Conservation (phyloP, 2,329 filamentous ascomycete species). For the Ophiognomonia clavigignenti-juglandacearum region DNA sequence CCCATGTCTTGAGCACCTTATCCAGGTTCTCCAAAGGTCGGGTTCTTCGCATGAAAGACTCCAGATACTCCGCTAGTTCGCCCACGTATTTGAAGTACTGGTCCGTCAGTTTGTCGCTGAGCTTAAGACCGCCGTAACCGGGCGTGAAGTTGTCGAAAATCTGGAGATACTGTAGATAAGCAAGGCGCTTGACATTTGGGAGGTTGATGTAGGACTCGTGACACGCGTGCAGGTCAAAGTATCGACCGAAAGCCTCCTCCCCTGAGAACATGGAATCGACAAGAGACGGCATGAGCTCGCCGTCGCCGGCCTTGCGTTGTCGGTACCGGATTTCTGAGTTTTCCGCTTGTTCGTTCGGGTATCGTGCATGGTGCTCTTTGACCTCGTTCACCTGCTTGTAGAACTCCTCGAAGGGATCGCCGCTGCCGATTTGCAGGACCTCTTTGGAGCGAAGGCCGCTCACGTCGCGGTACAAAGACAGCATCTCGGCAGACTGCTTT, state of each 20-base stretch:
- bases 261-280: conserved; percentile 93
- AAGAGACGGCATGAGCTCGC: conserved; percentile 56
- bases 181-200: conserved; percentile 75
- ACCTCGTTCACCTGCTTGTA: conserved; percentile 78
- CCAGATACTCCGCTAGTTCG: conserved; percentile 75
- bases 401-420: conserved; percentile 86
- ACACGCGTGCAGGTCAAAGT: conserved; percentile 77
- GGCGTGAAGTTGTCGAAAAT: conserved; percentile 81
- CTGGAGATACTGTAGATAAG: conserved; percentile 90
- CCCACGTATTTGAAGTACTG: conserved; percentile 88
- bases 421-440: conserved; percentile 75
- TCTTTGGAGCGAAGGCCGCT: conserved; percentile 70
- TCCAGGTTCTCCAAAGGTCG: conserved; percentile 82
- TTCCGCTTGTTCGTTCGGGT: conserved; percentile 92
- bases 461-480: conserved; percentile 79
- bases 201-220: conserved; percentile 92
- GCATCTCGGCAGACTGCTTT: conserved; percentile 72
- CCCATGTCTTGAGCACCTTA: conserved; percentile 69
- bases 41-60: conserved; percentile 80
- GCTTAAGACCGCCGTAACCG: conserved; percentile 68
- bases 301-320: conserved; percentile 55
- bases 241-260: conserved; percentile 89
- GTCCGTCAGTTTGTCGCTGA: conserved; percentile 82
- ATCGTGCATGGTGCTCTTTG: conserved; percentile 82
- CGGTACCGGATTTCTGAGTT: conserved; percentile 93